Base-by-base conservation (phyloP, 352 stramenopile genomes). In the Pythium pyrilobum region DNA sequence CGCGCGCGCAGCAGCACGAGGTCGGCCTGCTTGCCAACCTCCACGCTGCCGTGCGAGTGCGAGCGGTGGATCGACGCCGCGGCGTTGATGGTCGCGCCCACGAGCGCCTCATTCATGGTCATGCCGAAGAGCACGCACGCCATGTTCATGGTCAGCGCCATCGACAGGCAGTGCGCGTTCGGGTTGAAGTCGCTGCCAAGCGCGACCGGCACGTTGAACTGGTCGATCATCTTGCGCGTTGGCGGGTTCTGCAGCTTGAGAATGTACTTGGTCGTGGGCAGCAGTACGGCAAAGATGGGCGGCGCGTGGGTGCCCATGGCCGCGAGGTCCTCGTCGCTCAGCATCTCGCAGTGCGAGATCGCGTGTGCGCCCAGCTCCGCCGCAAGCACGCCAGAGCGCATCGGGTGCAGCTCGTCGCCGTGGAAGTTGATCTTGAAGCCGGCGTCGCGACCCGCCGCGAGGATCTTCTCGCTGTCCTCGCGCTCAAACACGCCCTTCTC, bases 71-170 rank as follows among this genome's bases (percentile, higher is more conserved):
- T 87, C 7, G 77, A 91, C n/a, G 79, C 83, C 2, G 84, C 84
- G 12, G 81, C 84, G 39, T 92, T 94, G 59, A 94, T 87, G 7
- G 81, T 94, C 23, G 80, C 75, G 13, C 61, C 81, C 8, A 91
- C 79, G n/a, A 94, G 71, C 20, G 84, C 81, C 54, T 94, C 79
- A 42, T 85, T 85, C 80, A 94, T 89, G 44, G 79, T 92, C 83
- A 94, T 86, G 28, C 72, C 68, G 51, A 94, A 87, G 24, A 80
- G 71, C 62, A 91, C 78, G 62, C 83, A 94, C 6, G 77, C 74
- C 76, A 92, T 88, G 67, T 94, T 89, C 83, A 94, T 94, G 31
- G 81, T 89, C 48, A 92, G 71, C 20, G 83, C 68, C 83, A 94
- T 92, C 50, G 81, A 94, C 40, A 94, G 52, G 49, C 81, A 94